Evolutionary conservation across 768 basidiomycete species (phyloP), one percentile per base, ranked within the genome.

Genomic region (Leccinum barrowsii): DNA sequence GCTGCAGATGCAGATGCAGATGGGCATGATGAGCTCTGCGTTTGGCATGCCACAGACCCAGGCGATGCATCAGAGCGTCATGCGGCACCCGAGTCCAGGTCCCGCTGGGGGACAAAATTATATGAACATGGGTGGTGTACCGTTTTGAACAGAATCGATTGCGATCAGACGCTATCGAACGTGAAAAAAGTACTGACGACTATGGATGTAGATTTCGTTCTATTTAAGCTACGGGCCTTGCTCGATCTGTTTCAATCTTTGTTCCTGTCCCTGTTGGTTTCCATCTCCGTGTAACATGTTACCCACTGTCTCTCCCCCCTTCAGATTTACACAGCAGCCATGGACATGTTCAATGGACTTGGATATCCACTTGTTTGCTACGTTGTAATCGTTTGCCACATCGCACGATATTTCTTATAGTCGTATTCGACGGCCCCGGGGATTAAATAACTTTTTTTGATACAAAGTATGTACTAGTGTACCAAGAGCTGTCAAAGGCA

Each of bases 11-110:
- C 80, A 71, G 69, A 80, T 77, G 78, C 76, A 66, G 40, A 78
- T 80, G 76, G 76, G 75, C 50, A 74, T 76, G 69, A 78, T 79
- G 76, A 75, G 71, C 22, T 64, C 75, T 15, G 79, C 83, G 54
- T 85, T 81, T 65, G 80, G 78, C 24, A 80, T 79, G 50, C 74
- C 77, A 15, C 82, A 85, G 63, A 79, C 82, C 40, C 87, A 88
- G 61, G 83, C 88, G n/a, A 90, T 92, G 85, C 89, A 90, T 55
- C 85, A 87, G 67, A 90, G 88, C 62, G 87, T 92, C 56, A 86
- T 92, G 89, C 83, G 90, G 59, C 87, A 92, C 71, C 82, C 88
- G 12, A 89, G 83, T 68, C 87, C 89, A 13, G 81, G 77, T 13
- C 85, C 85, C 11, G 68, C 77, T 53, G 74, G 71, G 17, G 73